Evolutionary conservation across 148 eudicot species (phyloP).

Genomic region (Rhododendron kiyosumense): DNA sequence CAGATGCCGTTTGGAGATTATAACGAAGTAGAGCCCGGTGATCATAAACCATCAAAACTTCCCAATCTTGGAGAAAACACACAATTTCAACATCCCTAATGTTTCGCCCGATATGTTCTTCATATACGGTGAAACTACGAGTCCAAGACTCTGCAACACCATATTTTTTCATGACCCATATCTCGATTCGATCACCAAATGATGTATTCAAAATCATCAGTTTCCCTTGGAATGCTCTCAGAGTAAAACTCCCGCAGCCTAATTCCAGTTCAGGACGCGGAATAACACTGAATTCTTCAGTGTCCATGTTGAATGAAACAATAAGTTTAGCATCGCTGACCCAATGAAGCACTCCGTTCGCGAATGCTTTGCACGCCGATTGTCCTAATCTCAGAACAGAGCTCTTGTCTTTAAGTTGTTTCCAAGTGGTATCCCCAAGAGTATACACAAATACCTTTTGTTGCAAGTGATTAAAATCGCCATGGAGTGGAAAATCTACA

Average conservation of each 20-base stretch:
- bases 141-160: background rate
- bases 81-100: background rate
- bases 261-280: background rate
- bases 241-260: background rate
- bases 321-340: background rate
- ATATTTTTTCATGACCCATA: background rate
- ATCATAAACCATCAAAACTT: background rate
- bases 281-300: background rate
- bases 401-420: background rate
- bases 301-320: background rate
- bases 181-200: background rate
- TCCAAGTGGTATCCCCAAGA: background rate
- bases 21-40: background rate
- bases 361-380: background rate
- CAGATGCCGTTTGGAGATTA: background rate
- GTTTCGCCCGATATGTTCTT: background rate
- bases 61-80: background rate
- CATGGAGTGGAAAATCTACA: background rate
- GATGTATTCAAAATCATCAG: background rate
- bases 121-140: background rate
- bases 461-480: background rate
- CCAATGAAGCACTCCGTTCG: conserved; percentile 1
- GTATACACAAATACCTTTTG: background rate
- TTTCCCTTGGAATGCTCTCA: background rate
- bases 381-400: background rate